These are phyloP conservation scores for Citrus australasica DNA, from an alignment of 345 rosid genomes.

Conservation along the genomic window DNA sequence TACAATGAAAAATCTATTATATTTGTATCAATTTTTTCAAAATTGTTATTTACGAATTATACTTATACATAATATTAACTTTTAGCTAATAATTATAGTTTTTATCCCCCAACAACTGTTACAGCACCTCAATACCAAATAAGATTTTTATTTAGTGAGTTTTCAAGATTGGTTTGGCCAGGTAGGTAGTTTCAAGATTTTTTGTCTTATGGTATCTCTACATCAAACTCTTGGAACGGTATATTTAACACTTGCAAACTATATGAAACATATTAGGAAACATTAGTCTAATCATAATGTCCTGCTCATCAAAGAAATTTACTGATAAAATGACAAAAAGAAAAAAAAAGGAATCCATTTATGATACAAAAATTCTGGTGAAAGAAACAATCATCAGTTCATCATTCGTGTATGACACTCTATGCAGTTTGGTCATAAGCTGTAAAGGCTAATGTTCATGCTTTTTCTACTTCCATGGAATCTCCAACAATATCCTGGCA, in stretches of 20 bases:
- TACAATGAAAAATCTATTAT: no score
- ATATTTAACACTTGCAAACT: neutral
- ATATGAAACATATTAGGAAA: neutral
- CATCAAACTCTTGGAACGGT: no score
- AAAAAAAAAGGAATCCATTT: neutral
- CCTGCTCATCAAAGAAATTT: neutral
- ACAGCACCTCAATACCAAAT: no score
- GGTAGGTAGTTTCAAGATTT: no score
- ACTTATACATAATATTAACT: no score
- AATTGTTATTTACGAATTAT: no score
- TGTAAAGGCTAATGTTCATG: neutral
- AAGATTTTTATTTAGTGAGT: neutral
- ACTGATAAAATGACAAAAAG: neutral
- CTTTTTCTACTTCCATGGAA: neutral
- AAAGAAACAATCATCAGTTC: neutral
- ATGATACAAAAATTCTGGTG: slow-evolving; percentile 8
- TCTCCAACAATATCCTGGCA: neutral
- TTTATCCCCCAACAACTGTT: no score
- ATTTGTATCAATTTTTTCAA: no score
- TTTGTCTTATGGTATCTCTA: no score
- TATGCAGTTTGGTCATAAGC: neutral
- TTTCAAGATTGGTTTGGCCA: neutral
- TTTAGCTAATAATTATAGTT: no score
- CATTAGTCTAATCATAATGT: neutral
- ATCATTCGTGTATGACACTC: neutral